Evolutionary conservation across 345 rosid species (phyloP).

Genomic region (Orychophragmus violaceus): DNA sequence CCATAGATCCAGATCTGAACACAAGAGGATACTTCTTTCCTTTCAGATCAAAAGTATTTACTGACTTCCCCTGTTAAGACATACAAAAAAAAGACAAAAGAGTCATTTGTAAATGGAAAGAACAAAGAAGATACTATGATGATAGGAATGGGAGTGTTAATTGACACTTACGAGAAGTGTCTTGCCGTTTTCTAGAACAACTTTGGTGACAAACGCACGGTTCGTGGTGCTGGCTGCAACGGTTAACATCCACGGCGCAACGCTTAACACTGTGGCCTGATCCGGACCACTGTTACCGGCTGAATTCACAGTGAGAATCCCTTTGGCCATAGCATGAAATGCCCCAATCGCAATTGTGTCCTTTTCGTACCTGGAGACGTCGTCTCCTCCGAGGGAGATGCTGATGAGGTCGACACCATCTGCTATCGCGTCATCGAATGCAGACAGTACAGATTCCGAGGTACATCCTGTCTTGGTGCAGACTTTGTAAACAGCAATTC

Average conservation of each 20-base stretch:
- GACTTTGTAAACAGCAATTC: slow-evolving; percentile 43
- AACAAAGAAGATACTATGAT: not conserved
- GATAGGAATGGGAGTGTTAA: not conserved
- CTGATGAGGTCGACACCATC: slow-evolving; percentile 51
- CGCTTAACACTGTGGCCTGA: not conserved
- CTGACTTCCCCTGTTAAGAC: slow-evolving; percentile 31
- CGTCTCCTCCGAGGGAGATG: slow-evolving; percentile 13
- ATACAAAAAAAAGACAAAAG: not conserved
- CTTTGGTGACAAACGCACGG: slow-evolving; percentile 30
- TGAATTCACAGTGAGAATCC: slow-evolving; percentile 37
- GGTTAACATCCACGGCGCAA: slow-evolving; percentile 46
- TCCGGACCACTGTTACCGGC: slow-evolving; percentile 32
- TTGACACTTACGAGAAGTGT: slow-evolving; percentile 34
- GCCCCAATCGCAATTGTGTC: slow-evolving; percentile 38
- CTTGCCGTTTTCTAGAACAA: slow-evolving; percentile 38
- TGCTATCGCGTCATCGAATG: slow-evolving; percentile 61
- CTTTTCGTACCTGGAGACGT: accelerated
- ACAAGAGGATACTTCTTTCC: slow-evolving; percentile 29
- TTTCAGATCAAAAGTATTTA: slow-evolving; percentile 29
- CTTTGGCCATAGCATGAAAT: slow-evolving; percentile 49
- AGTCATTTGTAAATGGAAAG: not conserved
- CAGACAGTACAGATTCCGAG: slow-evolving; percentile 21
- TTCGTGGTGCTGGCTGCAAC: slow-evolving; percentile 48
- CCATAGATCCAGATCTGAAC: not conserved
- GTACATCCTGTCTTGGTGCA: not conserved